Evolutionary conservation across 169 alveolate species (phyloP).

Genomic region (Plasmodium coatneyi): DNA sequence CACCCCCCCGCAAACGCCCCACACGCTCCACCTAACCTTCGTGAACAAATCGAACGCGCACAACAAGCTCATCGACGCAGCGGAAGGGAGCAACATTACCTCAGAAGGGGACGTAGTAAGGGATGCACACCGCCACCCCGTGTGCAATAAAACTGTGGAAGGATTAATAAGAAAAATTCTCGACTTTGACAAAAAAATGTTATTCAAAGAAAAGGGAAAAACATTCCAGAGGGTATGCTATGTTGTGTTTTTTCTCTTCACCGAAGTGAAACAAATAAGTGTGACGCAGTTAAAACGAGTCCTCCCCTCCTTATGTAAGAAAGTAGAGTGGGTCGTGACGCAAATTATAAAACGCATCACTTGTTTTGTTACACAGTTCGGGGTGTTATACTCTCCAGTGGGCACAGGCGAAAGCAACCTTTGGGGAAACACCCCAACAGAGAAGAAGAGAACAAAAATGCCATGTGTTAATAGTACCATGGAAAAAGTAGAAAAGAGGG

Average conservation of each 20-base stretch:
- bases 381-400: neutral
- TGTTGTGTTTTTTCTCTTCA: neutral
- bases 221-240: neutral
- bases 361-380: neutral
- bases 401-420: neutral
- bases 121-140: neutral
- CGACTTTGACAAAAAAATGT: neutral
- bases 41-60: constrained; percentile 19
- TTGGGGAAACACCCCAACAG: neutral
- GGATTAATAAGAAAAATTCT: neutral
- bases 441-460: neutral
- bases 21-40: constrained; percentile 15
- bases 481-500: neutral
- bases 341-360: neutral
- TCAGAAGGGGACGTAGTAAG: constrained; percentile 26
- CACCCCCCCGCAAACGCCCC: neutral
- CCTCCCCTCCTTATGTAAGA: neutral
- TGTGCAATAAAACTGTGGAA: constrained; percentile 39
- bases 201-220: neutral
- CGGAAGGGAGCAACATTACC: constrained; percentile 1
- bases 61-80: constrained; percentile 5
- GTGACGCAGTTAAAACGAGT: neutral
- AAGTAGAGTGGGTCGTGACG: neutral
- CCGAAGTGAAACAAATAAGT: neutral
- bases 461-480: neutral